Base-by-base conservation (phyloP, 768 basidiomycete species). In the Saitozyma podzolica region DNA sequence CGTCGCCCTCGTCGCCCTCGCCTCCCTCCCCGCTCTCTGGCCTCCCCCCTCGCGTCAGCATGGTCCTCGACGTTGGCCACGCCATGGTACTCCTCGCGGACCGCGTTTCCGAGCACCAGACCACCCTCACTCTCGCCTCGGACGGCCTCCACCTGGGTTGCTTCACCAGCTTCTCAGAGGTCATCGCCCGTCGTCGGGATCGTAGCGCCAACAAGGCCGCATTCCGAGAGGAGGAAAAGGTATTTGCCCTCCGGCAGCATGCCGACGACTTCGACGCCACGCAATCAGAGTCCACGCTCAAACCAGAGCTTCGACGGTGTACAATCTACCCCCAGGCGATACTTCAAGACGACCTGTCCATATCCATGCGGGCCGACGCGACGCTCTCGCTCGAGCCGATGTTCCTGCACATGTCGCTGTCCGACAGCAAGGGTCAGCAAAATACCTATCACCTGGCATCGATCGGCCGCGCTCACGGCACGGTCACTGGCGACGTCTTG, bases 11-110 rank as follows among this genome's bases (percentile, higher is more conserved):
- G 45, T 6, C 45, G 45, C 11, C 11, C 11, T 11, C 13, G 45
- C 2, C 13, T 1, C 45, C 3, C 13, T 47, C 45, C 2, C 13
- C 45, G n/a, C 45, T 47, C 45, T 47, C 58, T 9, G 14, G 29
- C 29, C 68, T 76, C 1, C 74, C 72, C 6, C 74, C 74, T 39
- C 57, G 74, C 39, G 13, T 76, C n/a, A 63, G 74, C 13, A 51
- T 68, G 49, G 74, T 68, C 17, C 53, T 76, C 11, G 65, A 73
- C 40, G 51, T 76, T 13, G 70, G 72, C 6, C 69, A 67, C 17
- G 57, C 62, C 3, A 70, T 64, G 60, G 63, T 59, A n/a, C 53
- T 66, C 9, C 10, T 74, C 16, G 66, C 72, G 9, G 68, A 74
- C 47, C 63, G 61, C 9, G 52, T 63, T 9, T 67, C 66, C 2